Base-by-base conservation (phyloP, 768 basidiomycete species). In the Tricholoma terreum region DNA sequence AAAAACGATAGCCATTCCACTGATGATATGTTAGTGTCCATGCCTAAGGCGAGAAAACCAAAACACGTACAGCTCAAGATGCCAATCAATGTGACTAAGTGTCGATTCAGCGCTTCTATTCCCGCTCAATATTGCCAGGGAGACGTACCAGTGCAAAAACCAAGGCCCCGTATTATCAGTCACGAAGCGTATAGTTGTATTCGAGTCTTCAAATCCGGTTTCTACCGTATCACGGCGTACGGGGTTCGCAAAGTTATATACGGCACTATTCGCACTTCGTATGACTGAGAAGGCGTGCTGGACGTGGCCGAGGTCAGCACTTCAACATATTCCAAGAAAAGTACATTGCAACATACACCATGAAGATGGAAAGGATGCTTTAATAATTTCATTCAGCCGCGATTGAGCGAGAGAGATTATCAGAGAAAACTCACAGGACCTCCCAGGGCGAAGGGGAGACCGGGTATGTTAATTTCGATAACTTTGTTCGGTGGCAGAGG, bases 171-270 rank as follows among this genome's bases (percentile, higher is more conserved):
- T 56, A 46, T 74, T 75, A 56, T 76, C 73, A 7, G 74, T 75
- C 7, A 69, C 63, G 58, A 77, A 77, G 8, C 77, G 67, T 52
- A 79, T 69, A 7, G 72, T 71, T n/a, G 68, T 66, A 46, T 67
- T 67, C 33, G 69, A 66, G 21, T 67, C 72, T 15, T 60, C 54
- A 34, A 17, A 6, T 15, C 76, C 74, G 24, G 69, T 65, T 48
- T 56, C 62, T 8, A 85, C 77, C 1, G 82, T 83, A 65, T 87
- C 86, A 45, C 86, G 76, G 54, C 78, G 72, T n/a, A 54, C 58
- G 22, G 54, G 43, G 14, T 59, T 24, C 0, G 14, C n/a, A 12
- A 46, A 49, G 31, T 52, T 79, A 58, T 75, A 75, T 0, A 33
- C 24, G 1, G 57, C 56, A 30, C 64, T 67, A 6, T 63, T 67